A percentile compares a stretch with the other conserved stretches of the same genome.
phyloP scores from a whole-genome alignment of 75 land plant genomes.

The Pinus tabuliformis region DNA sequence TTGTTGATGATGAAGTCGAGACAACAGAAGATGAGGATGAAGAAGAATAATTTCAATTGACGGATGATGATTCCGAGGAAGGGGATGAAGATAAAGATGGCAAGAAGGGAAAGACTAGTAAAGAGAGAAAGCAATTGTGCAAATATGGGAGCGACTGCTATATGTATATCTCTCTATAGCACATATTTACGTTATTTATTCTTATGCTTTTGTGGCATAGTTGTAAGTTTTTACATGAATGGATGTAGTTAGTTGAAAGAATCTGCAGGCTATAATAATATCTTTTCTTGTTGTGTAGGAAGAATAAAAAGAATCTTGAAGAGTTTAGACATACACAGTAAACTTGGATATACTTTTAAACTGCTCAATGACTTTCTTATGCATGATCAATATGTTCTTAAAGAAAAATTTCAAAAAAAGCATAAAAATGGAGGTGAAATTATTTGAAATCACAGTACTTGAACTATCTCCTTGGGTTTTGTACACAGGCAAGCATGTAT shows the following conservation, averaged over 20 bases:
- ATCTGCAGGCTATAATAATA: not conserved
- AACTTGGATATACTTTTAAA: too few relatives aligned
- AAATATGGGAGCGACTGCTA: not conserved
- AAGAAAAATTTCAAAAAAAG: too few relatives aligned
- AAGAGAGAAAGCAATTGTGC: not conserved
- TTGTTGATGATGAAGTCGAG: slow-evolving; percentile 39
- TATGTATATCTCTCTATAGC: not conserved
- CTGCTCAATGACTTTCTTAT: too few relatives aligned
- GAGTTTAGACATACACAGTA: slow-evolving; percentile 4
- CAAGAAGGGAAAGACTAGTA: not conserved
- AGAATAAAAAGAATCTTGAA: not conserved
- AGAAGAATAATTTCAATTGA: too few relatives aligned
- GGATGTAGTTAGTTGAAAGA: not conserved
- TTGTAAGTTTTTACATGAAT: not conserved
- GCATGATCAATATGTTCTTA: too few relatives aligned
- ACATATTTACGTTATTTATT: not conserved
- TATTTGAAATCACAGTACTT: too few relatives aligned
- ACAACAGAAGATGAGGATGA: too few relatives aligned
- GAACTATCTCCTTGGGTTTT: too few relatives aligned
- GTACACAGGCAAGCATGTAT: too few relatives aligned
- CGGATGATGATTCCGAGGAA: too few relatives aligned
- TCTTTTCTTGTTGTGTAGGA: not conserved
- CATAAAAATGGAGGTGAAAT: too few relatives aligned
- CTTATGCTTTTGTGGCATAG: not conserved
- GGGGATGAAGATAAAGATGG: too few relatives aligned